These are phyloP conservation scores for Rusavskia elegans DNA, from an alignment of 495 filamentous ascomycete species.

Conservation along the genomic window DNA sequence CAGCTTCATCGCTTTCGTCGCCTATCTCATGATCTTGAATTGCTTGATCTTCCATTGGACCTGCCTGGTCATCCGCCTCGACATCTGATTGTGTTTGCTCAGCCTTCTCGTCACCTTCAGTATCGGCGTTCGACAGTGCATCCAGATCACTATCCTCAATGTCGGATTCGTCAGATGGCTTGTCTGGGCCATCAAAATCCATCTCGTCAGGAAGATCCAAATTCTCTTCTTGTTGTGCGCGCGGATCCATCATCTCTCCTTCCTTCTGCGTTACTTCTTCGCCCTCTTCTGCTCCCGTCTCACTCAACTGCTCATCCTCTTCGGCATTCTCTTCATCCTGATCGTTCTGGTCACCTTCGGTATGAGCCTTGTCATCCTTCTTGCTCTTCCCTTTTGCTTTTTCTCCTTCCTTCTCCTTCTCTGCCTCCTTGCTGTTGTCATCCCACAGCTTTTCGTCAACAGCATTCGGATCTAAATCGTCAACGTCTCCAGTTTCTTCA, in stretches of 20 bases:
- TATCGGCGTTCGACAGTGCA: constrained; percentile 36
- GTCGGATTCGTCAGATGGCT: constrained; percentile 45
- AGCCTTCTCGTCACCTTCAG: constrained; percentile 24
- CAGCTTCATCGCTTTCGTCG: constrained; percentile 23
- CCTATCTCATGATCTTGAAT: constrained; percentile 22
- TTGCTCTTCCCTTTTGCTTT: constrained; percentile 30
- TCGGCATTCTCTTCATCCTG: constrained; percentile 33
- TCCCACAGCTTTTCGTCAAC: constrained; percentile 99
- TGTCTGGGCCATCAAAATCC: constrained; percentile 49
- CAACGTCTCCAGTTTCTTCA: constrained; percentile 76
- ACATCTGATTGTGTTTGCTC: constrained; percentile 21
- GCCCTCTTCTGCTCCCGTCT: constrained; percentile 41
- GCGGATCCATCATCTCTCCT: constrained; percentile 48
- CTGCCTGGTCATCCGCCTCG: constrained; percentile 19
- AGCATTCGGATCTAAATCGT: constrained; percentile 72
- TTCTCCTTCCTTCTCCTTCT: constrained; percentile 58
- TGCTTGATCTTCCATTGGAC: constrained; percentile 10
- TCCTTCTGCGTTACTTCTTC: constrained; percentile 44
- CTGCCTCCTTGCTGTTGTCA: constrained; percentile 56
- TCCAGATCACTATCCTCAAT: constrained; percentile 57
- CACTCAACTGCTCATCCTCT: constrained; percentile 39
- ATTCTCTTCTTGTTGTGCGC: constrained; percentile 55
- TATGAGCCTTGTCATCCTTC: constrained; percentile 19
- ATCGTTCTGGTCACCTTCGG: constrained; percentile 25
- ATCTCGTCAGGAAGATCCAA: constrained; percentile 56